Base-by-base conservation (phyloP, 2,329 filamentous ascomycete genomes). In the Penicillium sp. region DNA sequence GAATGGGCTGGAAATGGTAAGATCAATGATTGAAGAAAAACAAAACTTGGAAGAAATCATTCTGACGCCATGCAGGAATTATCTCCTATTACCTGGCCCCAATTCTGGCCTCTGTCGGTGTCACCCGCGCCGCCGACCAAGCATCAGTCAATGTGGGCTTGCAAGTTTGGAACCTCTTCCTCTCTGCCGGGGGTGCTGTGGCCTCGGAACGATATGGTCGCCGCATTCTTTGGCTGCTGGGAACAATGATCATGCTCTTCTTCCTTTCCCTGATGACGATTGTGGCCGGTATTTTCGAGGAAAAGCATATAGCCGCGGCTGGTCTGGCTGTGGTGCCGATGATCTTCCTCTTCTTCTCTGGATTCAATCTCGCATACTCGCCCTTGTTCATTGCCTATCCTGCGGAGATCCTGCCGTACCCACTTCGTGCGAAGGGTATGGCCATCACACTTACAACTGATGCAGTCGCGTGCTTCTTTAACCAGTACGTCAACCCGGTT, bases 401-500 rank as follows among this genome's bases (percentile, higher is more conserved):
- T 2, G 68, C 69, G 25, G 72, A 74, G 62, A 74, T 71, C 19
- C 71, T 73, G 14, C 78, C 77, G 0, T 80, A 71, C 61, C 69
- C 71, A 19, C 67, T 78, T 13, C 76, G 78, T 7, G 69, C 74
- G 26, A 73, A 73, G 58, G 77, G 75, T 6, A 64, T 75, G 40
- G 70, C 73, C 30, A 62, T 73, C 26, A 70, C 65, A 14, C 64
- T 72, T 14, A 40, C 67, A 61, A 55, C 71, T 55, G 68, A 72
- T 70, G 66, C 67, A 1, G 53, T 69, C 4, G 71, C 69, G 4
- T 66, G 73, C 69, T 70, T 68, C 48, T 79, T 80, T 66, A 80
- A 80, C 64, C 73, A 75, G 57, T 80, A 77, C 55, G 78, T 77
- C 40, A 80, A 80, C 60, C 79, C 79, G 0, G 75, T 81, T 5